A percentile compares a stretch with the other conserved stretches of the same genome.
Conservation (phyloP, 1,284 basidiomycete species). For the Cerioporus squamosus region DNA sequence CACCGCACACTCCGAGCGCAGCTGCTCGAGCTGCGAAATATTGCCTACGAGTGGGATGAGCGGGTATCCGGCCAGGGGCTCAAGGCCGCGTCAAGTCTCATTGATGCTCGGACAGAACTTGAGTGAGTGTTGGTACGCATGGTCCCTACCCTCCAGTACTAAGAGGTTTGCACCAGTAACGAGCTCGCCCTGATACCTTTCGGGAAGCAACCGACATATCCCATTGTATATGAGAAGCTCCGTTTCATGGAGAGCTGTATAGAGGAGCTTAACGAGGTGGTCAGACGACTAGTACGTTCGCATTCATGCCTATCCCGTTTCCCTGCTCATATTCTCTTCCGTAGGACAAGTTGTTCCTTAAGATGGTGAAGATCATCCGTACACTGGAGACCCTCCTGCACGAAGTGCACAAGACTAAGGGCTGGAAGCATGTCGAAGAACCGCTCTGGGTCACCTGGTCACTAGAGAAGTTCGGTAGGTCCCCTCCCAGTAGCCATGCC, state of each 20-base stretch:
- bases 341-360: conserved; percentile 71
- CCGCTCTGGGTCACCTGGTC: conserved; percentile 83
- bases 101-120: conserved; percentile 77
- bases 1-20: conserved; percentile 70
- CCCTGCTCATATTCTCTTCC: neutral
- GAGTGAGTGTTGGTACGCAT: conserved; percentile 54
- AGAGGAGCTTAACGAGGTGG: conserved; percentile 58
- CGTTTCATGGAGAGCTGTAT: conserved; percentile 69
- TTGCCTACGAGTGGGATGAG: conserved; percentile 75
- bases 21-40: conserved; percentile 63
- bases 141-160: neutral
- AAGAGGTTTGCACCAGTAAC: conserved; percentile 51
- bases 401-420: conserved; percentile 72
- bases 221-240: conserved; percentile 65
- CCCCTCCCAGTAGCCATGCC: neutral
- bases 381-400: conserved; percentile 62
- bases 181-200: conserved; percentile 55
- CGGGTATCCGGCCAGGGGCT: conserved; percentile 76
- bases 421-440: conserved; percentile 70
- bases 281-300: conserved; percentile 63
- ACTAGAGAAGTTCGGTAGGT: conserved; percentile 73
- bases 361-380: conserved; percentile 64
- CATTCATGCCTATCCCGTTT: neutral
- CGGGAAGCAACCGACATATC: conserved; percentile 55
- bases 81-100: conserved; percentile 62